These are phyloP conservation scores for Eutypa lata DNA, from an alignment of 2,329 filamentous ascomycete species.

Conservation along the genomic window DNA sequence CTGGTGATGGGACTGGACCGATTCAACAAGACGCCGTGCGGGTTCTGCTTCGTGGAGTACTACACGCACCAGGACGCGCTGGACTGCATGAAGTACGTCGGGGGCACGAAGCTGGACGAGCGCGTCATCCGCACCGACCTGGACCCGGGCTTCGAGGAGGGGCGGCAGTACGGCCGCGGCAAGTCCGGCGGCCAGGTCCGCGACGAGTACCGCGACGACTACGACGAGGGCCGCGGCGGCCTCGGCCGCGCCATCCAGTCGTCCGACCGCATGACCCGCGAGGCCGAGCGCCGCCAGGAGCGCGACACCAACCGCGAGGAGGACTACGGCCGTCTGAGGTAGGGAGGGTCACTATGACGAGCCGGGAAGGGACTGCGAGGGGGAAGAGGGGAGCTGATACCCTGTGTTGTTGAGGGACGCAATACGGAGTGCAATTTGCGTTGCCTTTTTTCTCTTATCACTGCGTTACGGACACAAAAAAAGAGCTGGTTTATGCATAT, in stretches of 20 bases:
- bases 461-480: neutral
- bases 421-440: neutral
- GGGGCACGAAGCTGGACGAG: conserved; percentile 96
- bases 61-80: conserved; percentile 96
- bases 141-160: conserved; percentile 94
- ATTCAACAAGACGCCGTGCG: conserved; percentile 95
- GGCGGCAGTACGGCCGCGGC: conserved; percentile 90
- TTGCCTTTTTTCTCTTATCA: neutral
- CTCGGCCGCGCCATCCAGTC: conserved; percentile 75
- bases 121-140: conserved; percentile 92
- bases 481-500: neutral
- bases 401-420: neutral
- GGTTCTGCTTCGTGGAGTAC: conserved; percentile 99
- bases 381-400: neutral
- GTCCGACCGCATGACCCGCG: conserved; percentile 34
- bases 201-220: conserved; percentile 97
- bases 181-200: conserved; percentile 96
- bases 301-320: conserved; percentile 46
- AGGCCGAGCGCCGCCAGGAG: conserved; percentile 40
- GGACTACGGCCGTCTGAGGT: conserved; percentile 56
- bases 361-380: too few relatives aligned
- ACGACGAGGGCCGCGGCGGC: conserved; percentile 89
- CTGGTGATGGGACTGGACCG: conserved; percentile 97
- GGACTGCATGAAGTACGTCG: conserved; percentile 98
- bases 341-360: conserved; percentile 15